Percentiles rank a stretch among this genome's conserved stretches.
These are phyloP conservation scores for Debaryomyces psychrophilus DNA, from an alignment of 1,139 yeast genomes.

Conservation along the genomic window DNA sequence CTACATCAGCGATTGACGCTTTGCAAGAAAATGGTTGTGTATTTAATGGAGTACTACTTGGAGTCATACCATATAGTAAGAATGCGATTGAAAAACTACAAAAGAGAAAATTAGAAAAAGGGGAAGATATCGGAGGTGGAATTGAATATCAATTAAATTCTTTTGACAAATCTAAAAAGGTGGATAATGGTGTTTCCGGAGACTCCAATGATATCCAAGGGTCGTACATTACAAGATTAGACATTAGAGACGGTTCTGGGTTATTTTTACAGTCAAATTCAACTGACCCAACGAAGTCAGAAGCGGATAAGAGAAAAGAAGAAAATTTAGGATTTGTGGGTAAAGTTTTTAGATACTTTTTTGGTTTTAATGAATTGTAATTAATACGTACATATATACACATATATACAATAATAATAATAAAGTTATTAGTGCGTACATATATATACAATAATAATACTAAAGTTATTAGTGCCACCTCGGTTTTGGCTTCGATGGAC, in stretches of 20 bases:
- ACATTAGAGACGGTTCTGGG: slow-evolving; percentile 46
- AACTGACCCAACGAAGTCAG: slow-evolving; percentile 24
- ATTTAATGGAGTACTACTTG: slow-evolving; percentile 70
- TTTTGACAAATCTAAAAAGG: slow-evolving; percentile 9
- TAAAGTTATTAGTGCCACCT: slow-evolving; percentile 10
- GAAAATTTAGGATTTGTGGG: slow-evolving; percentile 42
- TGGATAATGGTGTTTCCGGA: slow-evolving; percentile 10
- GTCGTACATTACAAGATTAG: slow-evolving; percentile 31
- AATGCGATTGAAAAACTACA: slow-evolving; percentile 65
- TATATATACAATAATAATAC: slow-evolving; percentile 8
- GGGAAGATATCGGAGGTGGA: slow-evolving; percentile 61
- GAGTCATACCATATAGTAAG: slow-evolving; percentile 73
- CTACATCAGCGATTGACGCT: slow-evolving; percentile 79
- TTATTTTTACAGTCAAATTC: slow-evolving; percentile 36
- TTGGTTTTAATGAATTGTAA: slow-evolving; percentile 51
- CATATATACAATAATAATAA: slow-evolving; percentile 10
- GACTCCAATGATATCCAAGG: slow-evolving; percentile 16
- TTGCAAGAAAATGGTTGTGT: slow-evolving; percentile 78
- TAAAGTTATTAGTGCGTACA: slow-evolving; percentile 2
- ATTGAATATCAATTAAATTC: slow-evolving; percentile 18
- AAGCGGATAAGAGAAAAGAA: slow-evolving; percentile 24
- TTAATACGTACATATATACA: slow-evolving; percentile 8
- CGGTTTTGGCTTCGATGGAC: slow-evolving; percentile 12
- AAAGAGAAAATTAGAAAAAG: slow-evolving; percentile 52
- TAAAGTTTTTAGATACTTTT: slow-evolving; percentile 39